These are phyloP conservation scores for Suillus brevipes DNA, from an alignment of 768 basidiomycete species.

Conservation along the genomic window DNA sequence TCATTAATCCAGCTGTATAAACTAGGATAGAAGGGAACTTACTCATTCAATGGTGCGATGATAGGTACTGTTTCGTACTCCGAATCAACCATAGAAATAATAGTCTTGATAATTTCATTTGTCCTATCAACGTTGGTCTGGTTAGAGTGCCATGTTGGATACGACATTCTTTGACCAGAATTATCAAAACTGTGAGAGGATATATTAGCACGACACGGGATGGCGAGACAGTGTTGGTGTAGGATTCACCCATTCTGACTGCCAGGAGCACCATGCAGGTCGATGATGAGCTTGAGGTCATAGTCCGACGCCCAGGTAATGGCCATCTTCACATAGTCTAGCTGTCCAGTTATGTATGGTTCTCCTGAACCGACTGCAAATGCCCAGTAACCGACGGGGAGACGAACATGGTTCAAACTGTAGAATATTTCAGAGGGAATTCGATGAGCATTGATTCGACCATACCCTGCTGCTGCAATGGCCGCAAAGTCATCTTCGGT, in stretches of 20 bases:
- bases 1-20: neutral
- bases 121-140: constrained; percentile 46
- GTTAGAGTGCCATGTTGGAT: constrained; percentile 54
- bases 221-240: neutral
- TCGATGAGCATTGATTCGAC: neutral
- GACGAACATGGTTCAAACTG: constrained; percentile 62
- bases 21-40: neutral
- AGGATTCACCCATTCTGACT: constrained; percentile 48
- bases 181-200: constrained; percentile 62
- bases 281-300: constrained; percentile 52
- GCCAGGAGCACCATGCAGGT: constrained; percentile 55
- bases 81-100: constrained; percentile 53
- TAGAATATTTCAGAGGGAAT: constrained; percentile 24
- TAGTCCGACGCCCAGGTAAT: constrained; percentile 41
- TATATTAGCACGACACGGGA: constrained; percentile 1
- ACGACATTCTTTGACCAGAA: constrained; percentile 61
- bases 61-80: constrained; percentile 59
- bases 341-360: constrained; percentile 42
- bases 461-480: constrained; percentile 37
- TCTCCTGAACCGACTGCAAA: constrained; percentile 42
- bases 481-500: constrained; percentile 63
- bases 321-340: constrained; percentile 45
- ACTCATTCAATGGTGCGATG: constrained; percentile 69
- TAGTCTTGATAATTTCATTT: constrained; percentile 55
- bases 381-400: constrained; percentile 61